phyloP scores from a whole-genome alignment of 108 stramenopile species.

The Schizochytrium sp. region DNA sequence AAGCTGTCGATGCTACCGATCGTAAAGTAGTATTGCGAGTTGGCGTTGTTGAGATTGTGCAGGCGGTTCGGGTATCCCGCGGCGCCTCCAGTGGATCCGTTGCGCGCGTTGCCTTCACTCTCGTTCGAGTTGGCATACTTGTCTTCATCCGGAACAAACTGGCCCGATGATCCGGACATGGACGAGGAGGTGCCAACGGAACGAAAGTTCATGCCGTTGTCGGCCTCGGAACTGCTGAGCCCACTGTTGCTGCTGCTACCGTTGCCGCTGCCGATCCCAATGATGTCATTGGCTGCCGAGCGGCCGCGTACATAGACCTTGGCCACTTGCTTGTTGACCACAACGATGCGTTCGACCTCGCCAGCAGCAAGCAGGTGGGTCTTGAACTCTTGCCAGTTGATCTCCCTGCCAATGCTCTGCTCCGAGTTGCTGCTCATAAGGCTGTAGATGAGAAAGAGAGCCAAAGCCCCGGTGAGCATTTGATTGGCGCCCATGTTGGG shows the following conservation, averaged over 20 bases:
- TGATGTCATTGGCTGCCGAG: background rate
- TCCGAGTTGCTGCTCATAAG: background rate
- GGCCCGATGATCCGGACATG: background rate
- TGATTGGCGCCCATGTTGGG: background rate
- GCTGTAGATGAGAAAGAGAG: background rate
- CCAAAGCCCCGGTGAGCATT: background rate
- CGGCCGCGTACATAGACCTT: slow-evolving; percentile 25
- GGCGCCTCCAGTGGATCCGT: background rate
- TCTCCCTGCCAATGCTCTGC: slow-evolving; percentile 27
- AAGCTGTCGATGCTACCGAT: slow-evolving; percentile 93
- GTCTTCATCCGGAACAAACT: background rate
- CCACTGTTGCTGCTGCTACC: background rate
- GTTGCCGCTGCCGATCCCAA: background rate
- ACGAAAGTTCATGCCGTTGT: background rate
- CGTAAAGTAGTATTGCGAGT: slow-evolving; percentile 74
- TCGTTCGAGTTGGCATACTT: background rate
- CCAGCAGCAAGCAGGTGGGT: slow-evolving; percentile 41
- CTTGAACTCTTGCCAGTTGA: slow-evolving; percentile 52
- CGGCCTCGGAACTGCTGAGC: too few species aligned
- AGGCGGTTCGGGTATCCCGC: background rate
- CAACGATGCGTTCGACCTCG: slow-evolving; percentile 41
- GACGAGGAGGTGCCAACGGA: background rate
- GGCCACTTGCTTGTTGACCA: slow-evolving; percentile 39
- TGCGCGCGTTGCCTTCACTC: background rate
- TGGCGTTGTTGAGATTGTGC: background rate